Base-by-base conservation (phyloP, 73 alveolate species). In the Breviolum minutum region DNA sequence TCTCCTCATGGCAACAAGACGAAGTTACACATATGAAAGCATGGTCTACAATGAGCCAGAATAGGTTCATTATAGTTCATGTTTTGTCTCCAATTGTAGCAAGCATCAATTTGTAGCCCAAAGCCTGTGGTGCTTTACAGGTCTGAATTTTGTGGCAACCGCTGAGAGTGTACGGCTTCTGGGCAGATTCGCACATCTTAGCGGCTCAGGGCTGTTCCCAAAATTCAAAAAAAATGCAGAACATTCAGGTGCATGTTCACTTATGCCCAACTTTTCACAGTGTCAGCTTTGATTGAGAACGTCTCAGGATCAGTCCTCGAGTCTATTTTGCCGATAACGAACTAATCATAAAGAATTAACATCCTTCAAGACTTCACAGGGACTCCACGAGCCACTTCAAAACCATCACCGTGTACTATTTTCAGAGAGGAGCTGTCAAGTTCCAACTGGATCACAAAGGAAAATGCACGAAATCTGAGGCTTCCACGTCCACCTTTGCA, bases 71-170 rank as follows among this genome's bases (percentile, higher is more conserved):
- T 40, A 40, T 40, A 40, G 54, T 40, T 40, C 54, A 40, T 40
- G 54, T 40, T 40, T 40, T 40, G 82, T 73, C n/a, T n/a, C 63
- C 8, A n/a, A 10, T 26, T 77, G 12, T 22, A 27, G 26, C 93
- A 24, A 84, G 93, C 61, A 12, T 54, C 93, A 84, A 22, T 11
- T 14, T 26, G 66, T 84, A 84, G 22, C 93, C 93, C 73, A 84
- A 17, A 84, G 93, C 76, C 76, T 84, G 76, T 9, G 93, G 93
- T 74, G 20, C 12, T 24, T 84, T 61, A 84, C 93, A 84, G 61
- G 93, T 84, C 74, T 84, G 71, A 24, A 84, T 84, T 74, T 84
- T 84, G 62, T 84, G 74, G 76, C 93, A 84, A 22, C 93, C 93
- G 76, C 93, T 84, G 77, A 84, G 76, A 10, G 19, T 84, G 93